Evolutionary conservation across 2,329 filamentous ascomycete species (phyloP).

Genomic region (Nannizziopsis barbatae): DNA sequence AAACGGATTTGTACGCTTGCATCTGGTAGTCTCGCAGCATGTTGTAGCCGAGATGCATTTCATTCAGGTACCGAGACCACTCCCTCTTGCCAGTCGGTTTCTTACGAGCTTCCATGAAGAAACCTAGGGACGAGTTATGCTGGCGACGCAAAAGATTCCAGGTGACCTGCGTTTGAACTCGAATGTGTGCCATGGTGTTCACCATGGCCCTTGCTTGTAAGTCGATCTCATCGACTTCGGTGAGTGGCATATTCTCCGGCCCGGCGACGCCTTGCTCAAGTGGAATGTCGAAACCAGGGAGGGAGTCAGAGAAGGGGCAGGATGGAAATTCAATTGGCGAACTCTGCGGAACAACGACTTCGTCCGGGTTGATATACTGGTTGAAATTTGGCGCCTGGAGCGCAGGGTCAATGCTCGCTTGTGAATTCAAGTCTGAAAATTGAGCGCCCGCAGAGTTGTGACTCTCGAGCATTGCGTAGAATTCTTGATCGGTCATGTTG

Average conservation of each 20-base stretch:
- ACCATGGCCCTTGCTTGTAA: not conserved
- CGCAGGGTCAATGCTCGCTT: not conserved
- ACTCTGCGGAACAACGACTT: too few species aligned
- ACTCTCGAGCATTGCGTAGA: not conserved
- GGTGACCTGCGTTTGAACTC: not conserved
- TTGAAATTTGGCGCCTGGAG: not conserved
- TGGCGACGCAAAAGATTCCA: not conserved
- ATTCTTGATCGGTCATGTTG: conserved; percentile 1
- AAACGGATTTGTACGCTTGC: conserved; percentile 6
- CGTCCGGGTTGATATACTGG: too few species aligned
- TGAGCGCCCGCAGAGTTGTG: not conserved
- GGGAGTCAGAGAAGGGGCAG: not conserved
- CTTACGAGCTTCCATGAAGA: not conserved
- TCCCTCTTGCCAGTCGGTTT: not conserved
- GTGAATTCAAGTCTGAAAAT: not conserved
- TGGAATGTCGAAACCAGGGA: not conserved
- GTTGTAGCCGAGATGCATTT: conserved; percentile 6
- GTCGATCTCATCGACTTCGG: not conserved
- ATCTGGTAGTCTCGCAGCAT: conserved; percentile 10
- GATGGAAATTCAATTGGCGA: not conserved
- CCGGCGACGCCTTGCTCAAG: not conserved
- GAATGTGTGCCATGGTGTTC: conserved; percentile 1
- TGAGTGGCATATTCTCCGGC: not conserved
- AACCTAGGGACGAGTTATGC: not conserved
- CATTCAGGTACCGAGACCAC: conserved; percentile 5